These are phyloP conservation scores for Tolypocladium capitatum DNA, from an alignment of 2,329 filamentous ascomycete species.

Conservation along the genomic window DNA sequence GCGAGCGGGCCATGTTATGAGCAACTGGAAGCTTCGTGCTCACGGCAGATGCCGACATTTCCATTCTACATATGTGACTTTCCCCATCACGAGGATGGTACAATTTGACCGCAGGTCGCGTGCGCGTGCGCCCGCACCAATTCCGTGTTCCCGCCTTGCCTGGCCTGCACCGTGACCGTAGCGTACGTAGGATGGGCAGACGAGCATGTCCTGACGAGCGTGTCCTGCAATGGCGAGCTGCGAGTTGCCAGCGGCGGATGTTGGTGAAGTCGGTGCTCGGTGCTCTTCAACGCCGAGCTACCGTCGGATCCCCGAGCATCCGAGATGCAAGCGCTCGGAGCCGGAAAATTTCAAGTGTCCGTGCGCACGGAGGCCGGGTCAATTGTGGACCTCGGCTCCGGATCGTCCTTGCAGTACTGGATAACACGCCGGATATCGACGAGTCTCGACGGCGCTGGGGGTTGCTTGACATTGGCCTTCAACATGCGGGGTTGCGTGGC, in stretches of 20 bases:
- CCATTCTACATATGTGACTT: not conserved
- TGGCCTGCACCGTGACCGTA: not conserved
- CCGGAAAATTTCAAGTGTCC: not conserved
- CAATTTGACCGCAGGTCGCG: not conserved
- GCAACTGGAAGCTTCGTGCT: not conserved
- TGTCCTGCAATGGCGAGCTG: not conserved
- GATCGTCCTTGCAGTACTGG: no score
- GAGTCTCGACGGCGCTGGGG: not conserved
- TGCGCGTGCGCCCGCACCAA: not conserved
- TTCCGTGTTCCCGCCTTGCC: not conserved
- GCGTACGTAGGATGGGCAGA: no score
- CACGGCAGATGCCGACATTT: not conserved
- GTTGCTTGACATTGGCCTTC: not conserved
- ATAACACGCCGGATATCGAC: no score
- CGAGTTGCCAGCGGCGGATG: not conserved
- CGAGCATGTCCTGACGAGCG: not conserved
- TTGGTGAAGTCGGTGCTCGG: no score
- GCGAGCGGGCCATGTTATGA: not conserved
- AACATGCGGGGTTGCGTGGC: not conserved
- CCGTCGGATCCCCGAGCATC: not conserved
- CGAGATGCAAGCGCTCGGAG: not conserved
- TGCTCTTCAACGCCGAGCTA: no score
- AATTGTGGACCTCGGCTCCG: constrained; percentile 12
- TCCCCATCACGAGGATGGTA: not conserved
- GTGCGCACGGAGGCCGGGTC: constrained; percentile 18